Evolutionary conservation across 2,329 filamentous ascomycete genomes (phyloP).

Genomic region (Fusarium torulosum): DNA sequence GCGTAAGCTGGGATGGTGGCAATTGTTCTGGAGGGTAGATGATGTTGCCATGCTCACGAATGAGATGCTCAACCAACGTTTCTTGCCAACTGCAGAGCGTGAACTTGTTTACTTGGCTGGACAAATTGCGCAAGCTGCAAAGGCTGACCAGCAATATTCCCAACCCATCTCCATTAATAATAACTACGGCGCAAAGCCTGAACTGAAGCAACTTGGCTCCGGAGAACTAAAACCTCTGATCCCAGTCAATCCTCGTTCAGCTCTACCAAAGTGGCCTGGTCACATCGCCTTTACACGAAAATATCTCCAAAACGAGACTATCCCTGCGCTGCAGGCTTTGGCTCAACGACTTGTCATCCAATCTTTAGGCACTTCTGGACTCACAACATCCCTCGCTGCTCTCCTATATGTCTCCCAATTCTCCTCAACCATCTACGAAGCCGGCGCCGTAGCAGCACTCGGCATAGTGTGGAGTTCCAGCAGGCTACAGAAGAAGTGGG

Average conservation of each 20-base stretch:
- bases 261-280: constrained; percentile 72
- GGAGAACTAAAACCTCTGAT: constrained; percentile 46
- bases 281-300: constrained; percentile 79
- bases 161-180: constrained; percentile 52
- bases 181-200: background rate
- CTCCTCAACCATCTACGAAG: constrained; percentile 69
- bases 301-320: constrained; percentile 73
- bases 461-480: constrained; percentile 71
- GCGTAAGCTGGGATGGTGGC: constrained; percentile 91
- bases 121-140: constrained; percentile 69
- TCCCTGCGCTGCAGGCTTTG: constrained; percentile 78
- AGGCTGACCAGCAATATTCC: constrained; percentile 49
- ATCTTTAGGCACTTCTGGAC: constrained; percentile 77
- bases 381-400: constrained; percentile 67
- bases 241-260: constrained; percentile 35
- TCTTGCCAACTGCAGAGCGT: constrained; percentile 82
- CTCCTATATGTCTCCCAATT: constrained; percentile 69
- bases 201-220: constrained; percentile 41
- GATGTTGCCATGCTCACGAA: constrained; percentile 87
- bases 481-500: constrained; percentile 73
- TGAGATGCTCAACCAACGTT: constrained; percentile 81
- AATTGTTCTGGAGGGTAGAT: constrained; percentile 93
- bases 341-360: constrained; percentile 82
- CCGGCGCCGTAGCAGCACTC: constrained; percentile 71
- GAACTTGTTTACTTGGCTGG: constrained; percentile 87